Evolutionary conservation across 2,329 filamentous ascomycete genomes (phyloP).

Genomic region (Aspergillus fischeri): DNA sequence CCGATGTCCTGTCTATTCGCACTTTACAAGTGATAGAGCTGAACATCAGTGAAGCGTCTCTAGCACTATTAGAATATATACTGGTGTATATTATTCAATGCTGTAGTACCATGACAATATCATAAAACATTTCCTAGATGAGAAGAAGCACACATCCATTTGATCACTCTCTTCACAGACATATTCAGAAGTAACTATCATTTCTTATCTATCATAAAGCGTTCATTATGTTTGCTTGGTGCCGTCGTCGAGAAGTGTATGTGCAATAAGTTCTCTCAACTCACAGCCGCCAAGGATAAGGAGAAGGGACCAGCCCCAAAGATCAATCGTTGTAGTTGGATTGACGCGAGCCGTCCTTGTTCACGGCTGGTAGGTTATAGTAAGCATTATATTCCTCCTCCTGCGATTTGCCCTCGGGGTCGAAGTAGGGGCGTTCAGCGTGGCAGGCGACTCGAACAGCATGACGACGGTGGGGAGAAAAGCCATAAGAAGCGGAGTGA

Average conservation of each 20-base stretch:
- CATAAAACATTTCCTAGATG: not conserved
- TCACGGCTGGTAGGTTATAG: constrained; percentile 48
- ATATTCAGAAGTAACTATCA: not conserved
- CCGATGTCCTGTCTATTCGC: not conserved
- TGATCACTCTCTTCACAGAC: not conserved
- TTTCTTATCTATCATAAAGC: not conserved
- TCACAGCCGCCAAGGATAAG: not conserved
- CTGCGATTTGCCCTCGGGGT: constrained; percentile 46
- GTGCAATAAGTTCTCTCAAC: not conserved
- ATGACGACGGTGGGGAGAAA: constrained; percentile 54
- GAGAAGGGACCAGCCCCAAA: not conserved
- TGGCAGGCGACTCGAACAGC: constrained; percentile 48
- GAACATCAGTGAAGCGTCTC: not conserved
- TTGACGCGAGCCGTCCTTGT: constrained; percentile 53
- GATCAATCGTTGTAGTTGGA: constrained; percentile 56
- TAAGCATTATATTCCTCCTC: constrained; percentile 50
- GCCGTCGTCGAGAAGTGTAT: not conserved
- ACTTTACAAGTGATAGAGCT: not conserved
- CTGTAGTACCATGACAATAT: not conserved
- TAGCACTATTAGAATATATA: not conserved
- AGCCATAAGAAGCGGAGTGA: constrained; percentile 54
- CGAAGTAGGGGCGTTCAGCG: constrained; percentile 46
- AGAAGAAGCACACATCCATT: not conserved
- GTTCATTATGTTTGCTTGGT: not conserved
- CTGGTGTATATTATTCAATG: not conserved